Conservation (phyloP, 2,329 filamentous ascomycete species). For the Lachnellula subtilissima region DNA sequence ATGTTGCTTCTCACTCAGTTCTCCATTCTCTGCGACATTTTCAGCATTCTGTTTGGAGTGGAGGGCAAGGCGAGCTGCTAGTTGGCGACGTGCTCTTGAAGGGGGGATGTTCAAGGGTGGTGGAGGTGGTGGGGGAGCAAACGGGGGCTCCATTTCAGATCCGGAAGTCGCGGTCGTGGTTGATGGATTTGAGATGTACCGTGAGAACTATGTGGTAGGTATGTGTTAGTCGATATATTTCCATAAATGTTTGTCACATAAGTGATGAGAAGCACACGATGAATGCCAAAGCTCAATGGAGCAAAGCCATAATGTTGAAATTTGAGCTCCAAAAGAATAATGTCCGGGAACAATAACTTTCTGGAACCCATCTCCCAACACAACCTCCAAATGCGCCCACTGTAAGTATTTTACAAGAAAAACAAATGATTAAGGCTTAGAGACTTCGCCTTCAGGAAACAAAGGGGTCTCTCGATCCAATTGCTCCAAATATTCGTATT, state of each 20-base stretch:
- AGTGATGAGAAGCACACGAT: conserved; percentile 10
- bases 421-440: conserved; percentile 40
- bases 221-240: conserved; percentile 16
- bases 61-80: conserved; percentile 81
- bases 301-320: not conserved
- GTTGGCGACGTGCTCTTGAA: conserved; percentile 77
- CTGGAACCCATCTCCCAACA: conserved; percentile 18
- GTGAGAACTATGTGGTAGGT: conserved; percentile 27
- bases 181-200: conserved; percentile 32
- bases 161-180: conserved; percentile 28
- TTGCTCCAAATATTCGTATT: conserved; percentile 34
- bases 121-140: conserved; percentile 61
- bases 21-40: conserved; percentile 16
- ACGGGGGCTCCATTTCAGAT: conserved; percentile 47
- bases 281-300: conserved; percentile 12
- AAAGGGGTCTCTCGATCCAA: conserved; percentile 33
- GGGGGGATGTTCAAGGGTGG: conserved; percentile 81
- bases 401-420: conserved; percentile 28
- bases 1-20: too few relatives aligned
- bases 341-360: conserved; percentile 18
- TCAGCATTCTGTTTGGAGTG: conserved; percentile 56
- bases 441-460: conserved; percentile 50
- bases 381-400: conserved; percentile 14
- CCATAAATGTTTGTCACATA: not conserved
- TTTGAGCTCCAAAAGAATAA: conserved; percentile 15